Evolutionary conservation across 2,329 filamentous ascomycete species (phyloP).

Genomic region (Endocalyx cinctus): DNA sequence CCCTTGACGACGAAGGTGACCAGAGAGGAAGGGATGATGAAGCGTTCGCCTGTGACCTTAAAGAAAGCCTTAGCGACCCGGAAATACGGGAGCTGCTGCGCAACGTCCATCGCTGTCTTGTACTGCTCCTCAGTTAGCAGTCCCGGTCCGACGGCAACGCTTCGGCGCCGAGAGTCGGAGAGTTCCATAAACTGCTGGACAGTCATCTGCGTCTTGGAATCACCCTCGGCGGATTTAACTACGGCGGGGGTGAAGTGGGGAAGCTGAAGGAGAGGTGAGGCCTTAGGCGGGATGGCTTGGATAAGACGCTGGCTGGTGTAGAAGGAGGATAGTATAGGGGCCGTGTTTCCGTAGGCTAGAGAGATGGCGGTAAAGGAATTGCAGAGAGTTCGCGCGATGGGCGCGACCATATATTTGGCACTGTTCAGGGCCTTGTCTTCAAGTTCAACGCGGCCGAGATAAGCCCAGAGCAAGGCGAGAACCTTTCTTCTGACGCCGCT

Average conservation of each 20-base stretch:
- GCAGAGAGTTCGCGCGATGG: constrained; percentile 78
- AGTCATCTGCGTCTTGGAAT: constrained; percentile 68
- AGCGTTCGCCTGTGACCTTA: constrained; percentile 93
- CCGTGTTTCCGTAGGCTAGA: constrained; percentile 79
- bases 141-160: constrained; percentile 63
- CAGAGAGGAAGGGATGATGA: constrained; percentile 85
- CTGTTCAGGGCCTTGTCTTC: constrained; percentile 72
- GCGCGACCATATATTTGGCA: constrained; percentile 85
- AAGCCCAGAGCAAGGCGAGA: constrained; percentile 88
- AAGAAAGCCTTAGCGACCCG: constrained; percentile 92
- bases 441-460: constrained; percentile 82
- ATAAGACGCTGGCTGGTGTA: constrained; percentile 80
- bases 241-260: constrained; percentile 74
- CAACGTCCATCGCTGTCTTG: constrained; percentile 67
- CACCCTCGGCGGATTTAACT: constrained; percentile 65
- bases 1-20: constrained; percentile 95
- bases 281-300: constrained; percentile 78
- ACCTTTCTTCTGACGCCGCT: constrained; percentile 78
- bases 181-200: constrained; percentile 88
- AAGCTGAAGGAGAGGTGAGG: constrained; percentile 86
- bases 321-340: constrained; percentile 78
- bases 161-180: constrained; percentile 68
- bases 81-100: constrained; percentile 77
- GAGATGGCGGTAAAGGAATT: constrained; percentile 83
- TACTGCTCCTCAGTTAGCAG: constrained; percentile 76